Base-by-base conservation (phyloP, 306 rosid species). In the Gleditsia sinensis region DNA sequence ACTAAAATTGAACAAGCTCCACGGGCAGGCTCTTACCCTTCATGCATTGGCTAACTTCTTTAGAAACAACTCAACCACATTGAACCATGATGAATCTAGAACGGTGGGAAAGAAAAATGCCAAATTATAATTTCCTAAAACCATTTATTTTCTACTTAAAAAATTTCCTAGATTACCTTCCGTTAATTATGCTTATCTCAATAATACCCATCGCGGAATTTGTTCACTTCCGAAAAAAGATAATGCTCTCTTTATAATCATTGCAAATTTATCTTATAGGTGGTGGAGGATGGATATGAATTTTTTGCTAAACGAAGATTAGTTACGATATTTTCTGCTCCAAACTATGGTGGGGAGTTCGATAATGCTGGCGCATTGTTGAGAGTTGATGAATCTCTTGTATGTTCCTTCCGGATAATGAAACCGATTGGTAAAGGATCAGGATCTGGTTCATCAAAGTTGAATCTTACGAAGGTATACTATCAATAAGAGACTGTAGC, bases 271-370 rank as follows among this genome's bases (percentile, higher is more conserved):
- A 72, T 46, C 23, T 17, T 55, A 71, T 85, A 91, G 97, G 97
- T 91, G 79, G 97, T 89, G 78, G 97, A 91, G 78, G 97, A 91
- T 51, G 97, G 97, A 53, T 91, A 91, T 34, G 92, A 87, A 73
- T 91, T 91, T 81, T 91, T 91, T 0, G 97, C 97, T 7, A 86
- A 83, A 48, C 54, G 93, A 75, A 89, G 86, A 74, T 76, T 91
- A 79, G 95, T 91, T 71, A 91, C 97, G 0, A 91, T 91, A 80
- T 91, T 91, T 79, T 91, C 97, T 56, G 97, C 97, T 63, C 97
- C 97, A 45, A 91, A 91, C 80, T 91, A 91, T 58, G 97, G 97
- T 2, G 97, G 97, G 33, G 97, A 91, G 82, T 91, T 91, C 27
- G 97, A 91, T 77, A 91, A 91, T 19, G 97, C 87, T 0, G 97